Percentiles rank a stretch among this genome's conserved stretches.
Conservation (phyloP, 176 grass and related monocot genomes). For the Saccharum officinarum region DNA sequence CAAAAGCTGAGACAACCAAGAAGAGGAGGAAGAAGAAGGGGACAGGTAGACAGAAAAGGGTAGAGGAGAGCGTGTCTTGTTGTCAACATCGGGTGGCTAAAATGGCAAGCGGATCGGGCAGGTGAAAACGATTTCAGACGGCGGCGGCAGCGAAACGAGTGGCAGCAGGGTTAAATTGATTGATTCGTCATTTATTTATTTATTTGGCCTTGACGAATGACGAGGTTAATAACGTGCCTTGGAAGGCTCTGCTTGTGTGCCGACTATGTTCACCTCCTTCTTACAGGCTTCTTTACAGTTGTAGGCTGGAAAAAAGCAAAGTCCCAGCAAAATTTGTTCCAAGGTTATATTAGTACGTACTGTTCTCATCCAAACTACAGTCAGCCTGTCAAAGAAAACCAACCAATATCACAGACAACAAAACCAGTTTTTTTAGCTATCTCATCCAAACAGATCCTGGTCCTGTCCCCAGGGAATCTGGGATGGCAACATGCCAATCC, state of each 20-base stretch:
- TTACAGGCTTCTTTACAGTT: not conserved
- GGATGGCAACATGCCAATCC: not conserved
- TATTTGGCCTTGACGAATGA: not conserved
- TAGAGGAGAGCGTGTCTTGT: not conserved
- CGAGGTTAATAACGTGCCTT: not conserved
- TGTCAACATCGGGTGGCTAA: not conserved
- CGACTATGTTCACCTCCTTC: not conserved
- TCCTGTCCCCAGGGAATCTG: too few relatives aligned
- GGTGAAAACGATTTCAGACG: constrained; percentile 27
- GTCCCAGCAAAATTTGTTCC: not conserved
- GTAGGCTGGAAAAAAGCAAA: not conserved
- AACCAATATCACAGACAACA: not conserved
- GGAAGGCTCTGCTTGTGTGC: not conserved
- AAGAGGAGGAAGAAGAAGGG: not conserved
- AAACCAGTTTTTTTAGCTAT: not conserved
- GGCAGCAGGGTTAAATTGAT: not conserved
- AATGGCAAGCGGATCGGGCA: not conserved
- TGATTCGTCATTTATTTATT: not conserved
- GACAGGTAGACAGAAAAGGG: too few relatives aligned
- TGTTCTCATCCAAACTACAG: not conserved
- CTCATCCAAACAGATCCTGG: not conserved
- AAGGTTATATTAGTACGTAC: not conserved
- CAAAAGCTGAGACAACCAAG: not conserved
- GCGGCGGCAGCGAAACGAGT: not conserved
- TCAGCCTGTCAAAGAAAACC: not conserved